Conservation (phyloP, 148 eudicot species). For the Euryodendron excelsum region DNA sequence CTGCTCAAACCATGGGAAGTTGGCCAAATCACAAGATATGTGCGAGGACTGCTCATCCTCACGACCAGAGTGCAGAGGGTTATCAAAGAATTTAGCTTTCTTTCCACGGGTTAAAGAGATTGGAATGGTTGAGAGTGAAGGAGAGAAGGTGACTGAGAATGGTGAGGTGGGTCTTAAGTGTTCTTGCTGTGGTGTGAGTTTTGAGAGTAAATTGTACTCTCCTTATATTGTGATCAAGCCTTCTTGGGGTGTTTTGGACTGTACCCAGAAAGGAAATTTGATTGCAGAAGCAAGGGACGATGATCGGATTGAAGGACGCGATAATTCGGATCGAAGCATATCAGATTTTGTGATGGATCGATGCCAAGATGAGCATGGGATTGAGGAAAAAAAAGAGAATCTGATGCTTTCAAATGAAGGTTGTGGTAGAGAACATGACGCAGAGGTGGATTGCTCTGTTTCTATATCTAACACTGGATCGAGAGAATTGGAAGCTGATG, state of each 20-base stretch:
- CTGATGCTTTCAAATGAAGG: no score
- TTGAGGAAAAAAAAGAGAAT: no score
- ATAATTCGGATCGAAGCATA: no score
- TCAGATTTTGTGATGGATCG: no score
- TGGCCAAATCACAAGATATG: slow-evolving; percentile 46
- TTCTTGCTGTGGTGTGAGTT: slow-evolving; percentile 62
- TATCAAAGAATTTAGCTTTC: slow-evolving; percentile 24
- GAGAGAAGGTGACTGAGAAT: slow-evolving; percentile 16
- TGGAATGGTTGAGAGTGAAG: slow-evolving; percentile 31
- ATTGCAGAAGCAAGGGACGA: slow-evolving; percentile 22
- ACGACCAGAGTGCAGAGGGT: background rate
- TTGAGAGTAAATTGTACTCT: slow-evolving; percentile 25
- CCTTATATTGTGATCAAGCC: slow-evolving; percentile 32
- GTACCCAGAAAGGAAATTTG: slow-evolving; percentile 36
- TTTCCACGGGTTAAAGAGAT: slow-evolving; percentile 39
- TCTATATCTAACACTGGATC: slow-evolving; percentile 15
- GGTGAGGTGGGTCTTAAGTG: slow-evolving; percentile 38
- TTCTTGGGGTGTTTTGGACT: slow-evolving; percentile 40
- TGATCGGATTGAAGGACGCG: slow-evolving; percentile 11
- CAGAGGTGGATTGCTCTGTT: slow-evolving; percentile 21
- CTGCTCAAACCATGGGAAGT: slow-evolving; percentile 54
- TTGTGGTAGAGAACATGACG: slow-evolving; percentile 18
- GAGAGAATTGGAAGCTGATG: slow-evolving; percentile 15
- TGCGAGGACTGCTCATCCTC: slow-evolving; percentile 61
- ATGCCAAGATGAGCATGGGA: no score